Conservation (phyloP, 768 basidiomycete species). For the Thelephora aurantiotincta region DNA sequence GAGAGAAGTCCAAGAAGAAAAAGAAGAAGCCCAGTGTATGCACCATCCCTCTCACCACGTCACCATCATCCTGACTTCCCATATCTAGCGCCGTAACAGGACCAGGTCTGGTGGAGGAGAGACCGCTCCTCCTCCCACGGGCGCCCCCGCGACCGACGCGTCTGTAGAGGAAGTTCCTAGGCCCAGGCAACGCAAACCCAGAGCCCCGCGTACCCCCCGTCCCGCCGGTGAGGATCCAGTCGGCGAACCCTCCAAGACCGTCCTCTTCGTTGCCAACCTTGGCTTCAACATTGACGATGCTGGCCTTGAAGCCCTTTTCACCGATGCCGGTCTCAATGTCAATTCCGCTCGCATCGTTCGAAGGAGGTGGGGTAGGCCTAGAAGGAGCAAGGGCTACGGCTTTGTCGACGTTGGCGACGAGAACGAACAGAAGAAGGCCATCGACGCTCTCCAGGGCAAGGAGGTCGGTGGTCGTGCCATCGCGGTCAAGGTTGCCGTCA, state of each 20-base stretch:
- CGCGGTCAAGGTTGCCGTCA: constrained; percentile 93
- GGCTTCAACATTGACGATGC: constrained; percentile 88
- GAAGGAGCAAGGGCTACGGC: constrained; percentile 92
- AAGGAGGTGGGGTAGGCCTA: constrained; percentile 68
- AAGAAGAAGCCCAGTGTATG: constrained; percentile 62
- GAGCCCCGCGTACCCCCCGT: constrained; percentile 43
- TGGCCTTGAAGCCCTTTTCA: constrained; percentile 69
- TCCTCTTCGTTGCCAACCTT: constrained; percentile 96
- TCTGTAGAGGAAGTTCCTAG: constrained; percentile 26
- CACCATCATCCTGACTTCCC: constrained; percentile 11
- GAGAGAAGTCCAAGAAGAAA: constrained; percentile 61
- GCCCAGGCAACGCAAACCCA: constrained; percentile 42
- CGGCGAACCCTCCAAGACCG: constrained; percentile 79
- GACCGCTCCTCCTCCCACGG: constrained; percentile 12
- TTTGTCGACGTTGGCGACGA: constrained; percentile 91
- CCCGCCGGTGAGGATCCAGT: constrained; percentile 70
- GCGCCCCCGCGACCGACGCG: constrained; percentile 11
- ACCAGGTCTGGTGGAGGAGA: constrained; percentile 21
- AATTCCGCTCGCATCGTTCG: constrained; percentile 83
- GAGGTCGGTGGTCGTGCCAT: constrained; percentile 76
- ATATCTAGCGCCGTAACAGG: constrained; percentile 33
- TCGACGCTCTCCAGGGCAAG: constrained; percentile 75
- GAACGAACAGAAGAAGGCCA: constrained; percentile 85
- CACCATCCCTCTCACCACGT: constrained; percentile 12
- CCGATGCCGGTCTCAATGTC: constrained; percentile 71